Evolutionary conservation across 163 green algal species (phyloP).

Genomic region (Scenedesmus sp.): DNA sequence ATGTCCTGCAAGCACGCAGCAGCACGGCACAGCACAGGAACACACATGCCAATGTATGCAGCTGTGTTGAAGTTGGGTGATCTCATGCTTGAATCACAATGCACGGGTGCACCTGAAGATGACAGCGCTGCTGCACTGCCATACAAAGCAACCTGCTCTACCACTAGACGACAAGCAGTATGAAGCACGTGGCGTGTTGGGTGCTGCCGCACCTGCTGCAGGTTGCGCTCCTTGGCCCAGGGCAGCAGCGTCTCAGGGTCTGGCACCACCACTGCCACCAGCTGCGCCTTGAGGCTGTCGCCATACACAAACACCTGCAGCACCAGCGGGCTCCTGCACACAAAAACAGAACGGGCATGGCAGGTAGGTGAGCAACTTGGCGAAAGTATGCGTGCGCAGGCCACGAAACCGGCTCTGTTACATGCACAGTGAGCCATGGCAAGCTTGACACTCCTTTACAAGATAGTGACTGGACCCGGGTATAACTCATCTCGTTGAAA

Average conservation of each 20-base stretch:
- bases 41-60: not conserved
- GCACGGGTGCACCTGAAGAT: not conserved
- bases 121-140: not conserved
- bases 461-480: too few species aligned
- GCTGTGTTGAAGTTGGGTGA: not conserved
- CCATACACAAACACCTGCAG: slow-evolving; percentile 94
- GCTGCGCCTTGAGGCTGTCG: slow-evolving; percentile 87
- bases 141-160: not conserved
- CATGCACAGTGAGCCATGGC: too few species aligned
- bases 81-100: too few species aligned
- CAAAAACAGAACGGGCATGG: not conserved
- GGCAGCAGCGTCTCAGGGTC: slow-evolving; percentile 94
- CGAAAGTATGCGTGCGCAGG: too few species aligned
- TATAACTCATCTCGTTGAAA: too few species aligned
- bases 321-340: slow-evolving; percentile 81
- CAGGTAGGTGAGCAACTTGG: too few species aligned
- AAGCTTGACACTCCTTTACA: too few species aligned
- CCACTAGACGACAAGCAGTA: not conserved
- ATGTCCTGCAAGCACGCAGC: slow-evolving; percentile 63
- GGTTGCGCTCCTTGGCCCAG: slow-evolving; percentile 89
- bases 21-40: not conserved
- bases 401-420: too few species aligned
- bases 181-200: not conserved
- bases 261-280: slow-evolving; percentile 95
- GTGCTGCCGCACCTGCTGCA: slow-evolving; percentile 50